These are phyloP conservation scores for Monascus purpureus DNA, from an alignment of 495 filamentous ascomycete species.

Conservation along the genomic window DNA sequence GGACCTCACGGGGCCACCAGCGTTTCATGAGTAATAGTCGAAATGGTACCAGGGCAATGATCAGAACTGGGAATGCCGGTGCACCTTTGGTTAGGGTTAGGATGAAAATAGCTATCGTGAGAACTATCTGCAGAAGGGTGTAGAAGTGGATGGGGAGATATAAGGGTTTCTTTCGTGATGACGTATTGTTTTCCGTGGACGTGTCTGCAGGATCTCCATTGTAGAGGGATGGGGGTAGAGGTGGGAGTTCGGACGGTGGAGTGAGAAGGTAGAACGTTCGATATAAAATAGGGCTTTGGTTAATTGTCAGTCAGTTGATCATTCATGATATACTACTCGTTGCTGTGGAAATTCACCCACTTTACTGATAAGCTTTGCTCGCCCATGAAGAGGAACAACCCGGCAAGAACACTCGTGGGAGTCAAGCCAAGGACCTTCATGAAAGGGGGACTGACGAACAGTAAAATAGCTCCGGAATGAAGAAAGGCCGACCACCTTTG, in stretches of 20 bases:
- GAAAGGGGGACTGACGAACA: conserved; percentile 51
- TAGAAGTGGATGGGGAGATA: conserved; percentile 50
- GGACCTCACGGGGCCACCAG: conserved; percentile 46
- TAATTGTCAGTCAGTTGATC: conserved; percentile 3
- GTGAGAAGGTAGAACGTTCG: conserved; percentile 51
- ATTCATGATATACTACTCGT: not conserved
- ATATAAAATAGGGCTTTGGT: conserved; percentile 41
- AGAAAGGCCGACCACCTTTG: conserved; percentile 56
- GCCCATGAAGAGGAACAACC: conserved; percentile 61
- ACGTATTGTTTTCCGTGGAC: not conserved
- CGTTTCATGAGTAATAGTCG: conserved; percentile 48
- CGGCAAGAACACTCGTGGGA: conserved; percentile 53
- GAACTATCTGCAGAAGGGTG: conserved; percentile 45
- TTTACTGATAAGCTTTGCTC: conserved; percentile 58
- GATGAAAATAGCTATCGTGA: conserved; percentile 49
- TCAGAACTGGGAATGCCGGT: conserved; percentile 52
- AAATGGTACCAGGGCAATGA: conserved; percentile 51
- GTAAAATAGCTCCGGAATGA: conserved; percentile 45
- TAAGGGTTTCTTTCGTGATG: conserved; percentile 7
- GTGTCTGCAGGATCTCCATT: not conserved
- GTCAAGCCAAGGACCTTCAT: conserved; percentile 57
- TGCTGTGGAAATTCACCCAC: conserved; percentile 12
- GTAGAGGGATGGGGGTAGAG: conserved; percentile 31
- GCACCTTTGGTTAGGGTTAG: conserved; percentile 50
- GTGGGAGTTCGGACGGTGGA: conserved; percentile 49